phyloP scores from a whole-genome alignment of 345 rosid species.

The Excoecaria cochinchinensis region DNA sequence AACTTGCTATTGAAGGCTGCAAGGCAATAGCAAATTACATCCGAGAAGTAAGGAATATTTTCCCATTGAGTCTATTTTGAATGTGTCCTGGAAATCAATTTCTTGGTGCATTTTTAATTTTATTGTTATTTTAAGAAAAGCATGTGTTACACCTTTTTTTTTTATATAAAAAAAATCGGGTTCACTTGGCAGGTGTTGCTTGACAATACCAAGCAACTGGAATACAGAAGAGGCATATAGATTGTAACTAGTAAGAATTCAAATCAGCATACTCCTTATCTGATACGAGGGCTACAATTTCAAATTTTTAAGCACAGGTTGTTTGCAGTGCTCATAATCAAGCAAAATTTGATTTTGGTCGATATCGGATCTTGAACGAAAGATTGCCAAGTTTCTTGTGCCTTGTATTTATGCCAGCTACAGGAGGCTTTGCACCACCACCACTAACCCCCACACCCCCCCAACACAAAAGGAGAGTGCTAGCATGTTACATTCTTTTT shows the following conservation, averaged over 20 bases:
- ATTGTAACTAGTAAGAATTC: neutral
- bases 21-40: constrained; percentile 77
- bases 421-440: neutral
- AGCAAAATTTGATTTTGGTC: neutral
- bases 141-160: neutral
- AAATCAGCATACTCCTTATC: neutral
- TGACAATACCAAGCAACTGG: constrained; percentile 81
- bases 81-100: neutral
- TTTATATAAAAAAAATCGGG: neutral
- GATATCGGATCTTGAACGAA: neutral
- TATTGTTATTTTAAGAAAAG: neutral
- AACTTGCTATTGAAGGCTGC: constrained; percentile 82
- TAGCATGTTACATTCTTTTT: neutral
- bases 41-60: constrained; percentile 46
- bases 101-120: neutral
- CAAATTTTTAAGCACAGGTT: neutral
- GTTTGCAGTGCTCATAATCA: neutral
- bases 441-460: too few species aligned
- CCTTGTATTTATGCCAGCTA: neutral
- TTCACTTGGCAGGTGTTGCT: constrained; percentile 50
- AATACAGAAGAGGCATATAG: constrained; percentile 61
- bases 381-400: neutral
- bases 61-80: neutral
- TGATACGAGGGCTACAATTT: neutral
- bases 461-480: too few species aligned